Base-by-base conservation (phyloP, 495 filamentous ascomycete genomes). In the Aspergillus homomorphus region DNA sequence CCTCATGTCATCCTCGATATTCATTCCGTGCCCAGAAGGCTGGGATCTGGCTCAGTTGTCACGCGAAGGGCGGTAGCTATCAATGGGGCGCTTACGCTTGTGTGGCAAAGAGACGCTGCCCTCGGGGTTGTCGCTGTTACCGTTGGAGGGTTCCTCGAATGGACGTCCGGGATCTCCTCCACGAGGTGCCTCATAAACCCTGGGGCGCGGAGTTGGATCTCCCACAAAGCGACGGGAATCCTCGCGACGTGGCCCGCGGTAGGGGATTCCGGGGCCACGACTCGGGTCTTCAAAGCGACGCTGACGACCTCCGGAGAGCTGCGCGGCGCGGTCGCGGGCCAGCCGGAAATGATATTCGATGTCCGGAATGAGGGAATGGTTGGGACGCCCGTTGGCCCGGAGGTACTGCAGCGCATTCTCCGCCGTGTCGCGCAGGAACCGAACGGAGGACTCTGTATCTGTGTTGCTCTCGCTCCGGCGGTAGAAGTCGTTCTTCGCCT, bases 351-450 rank as follows among this genome's bases (percentile, higher is more conserved):
- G 61, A 6, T 66, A 53, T 18, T 69, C 42, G 19, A 81, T 53
- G 44, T 81, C 75, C 0, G 64, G 49, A 19, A 78, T 50, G 44
- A 70, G 51, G 18, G 48, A 50, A 44, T 72, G 59, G 3, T 66
- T 48, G 0, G 53, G 42, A 16, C 63, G n/a, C 2, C 63, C 63
- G 24, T 73, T 63, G 1, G 54, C n/a, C 16, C 60, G 54, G 20
- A 80, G 62, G 45, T 78, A 75, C 3, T 54, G 64, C 12, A 78
- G 57, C 0, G 70, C 62, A 57, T 81, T 81, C 53, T 80, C 79
- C 3, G 74, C 73, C 9, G 75, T 79, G 58, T 82, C 79, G 3
- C 78, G 77, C 19, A 82, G 72, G 50, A 79, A 82, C 8, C 73
- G 71, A n/a, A 75, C 73, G 10, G 67, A 67, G 28, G 54, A 59